Evolutionary conservation across 768 basidiomycete genomes (phyloP).

Genomic region (Trametes elegans): DNA sequence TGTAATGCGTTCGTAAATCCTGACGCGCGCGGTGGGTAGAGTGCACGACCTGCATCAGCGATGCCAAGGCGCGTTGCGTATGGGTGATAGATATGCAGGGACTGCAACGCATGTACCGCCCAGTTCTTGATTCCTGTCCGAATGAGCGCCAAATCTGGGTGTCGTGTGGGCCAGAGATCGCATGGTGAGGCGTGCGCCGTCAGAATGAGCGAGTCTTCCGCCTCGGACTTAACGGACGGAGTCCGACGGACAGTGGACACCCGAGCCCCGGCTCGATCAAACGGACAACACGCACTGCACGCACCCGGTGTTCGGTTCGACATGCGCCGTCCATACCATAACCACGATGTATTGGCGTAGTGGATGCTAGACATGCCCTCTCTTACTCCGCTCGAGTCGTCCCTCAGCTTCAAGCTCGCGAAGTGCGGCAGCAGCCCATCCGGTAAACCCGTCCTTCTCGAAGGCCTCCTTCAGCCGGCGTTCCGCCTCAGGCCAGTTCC

Average conservation of each 20-base stretch:
- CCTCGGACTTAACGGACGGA: no score
- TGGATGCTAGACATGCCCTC: conserved; percentile 21
- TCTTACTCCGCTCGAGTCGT: conserved; percentile 43
- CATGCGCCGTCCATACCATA: neutral
- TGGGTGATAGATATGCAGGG: neutral
- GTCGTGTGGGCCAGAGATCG: no score
- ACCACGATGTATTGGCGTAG: neutral
- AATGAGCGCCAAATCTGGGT: no score
- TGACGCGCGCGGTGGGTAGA: neutral
- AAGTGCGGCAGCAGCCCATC: conserved; percentile 53
- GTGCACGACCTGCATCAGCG: neutral
- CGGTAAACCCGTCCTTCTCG: conserved; percentile 53
- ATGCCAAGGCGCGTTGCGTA: neutral
- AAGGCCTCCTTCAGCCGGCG: conserved; percentile 54
- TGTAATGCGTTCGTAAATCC: neutral
- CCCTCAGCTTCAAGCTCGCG: conserved; percentile 60
- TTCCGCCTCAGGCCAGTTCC: conserved; percentile 56
- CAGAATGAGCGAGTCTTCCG: no score
- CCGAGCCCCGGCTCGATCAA: no score
- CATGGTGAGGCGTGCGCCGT: no score
- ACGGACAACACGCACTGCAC: no score
- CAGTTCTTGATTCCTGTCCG: no score
- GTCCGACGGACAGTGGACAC: no score
- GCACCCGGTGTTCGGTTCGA: no score
- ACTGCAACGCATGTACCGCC: neutral